These are phyloP conservation scores for Calonectria montana DNA, from an alignment of 2,329 filamentous ascomycete species.

Conservation along the genomic window DNA sequence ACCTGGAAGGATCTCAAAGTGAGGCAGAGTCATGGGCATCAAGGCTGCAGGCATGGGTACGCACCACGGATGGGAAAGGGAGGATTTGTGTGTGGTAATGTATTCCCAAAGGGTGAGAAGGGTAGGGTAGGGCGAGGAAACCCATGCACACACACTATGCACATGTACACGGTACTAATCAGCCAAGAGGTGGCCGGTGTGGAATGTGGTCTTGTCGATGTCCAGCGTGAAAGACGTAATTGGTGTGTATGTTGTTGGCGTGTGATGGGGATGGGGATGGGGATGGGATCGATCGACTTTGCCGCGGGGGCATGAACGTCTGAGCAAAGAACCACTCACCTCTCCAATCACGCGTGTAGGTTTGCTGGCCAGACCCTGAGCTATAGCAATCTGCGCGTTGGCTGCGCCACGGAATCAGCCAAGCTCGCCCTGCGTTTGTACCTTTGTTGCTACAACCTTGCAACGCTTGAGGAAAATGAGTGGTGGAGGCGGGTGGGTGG, in stretches of 20 bases:
- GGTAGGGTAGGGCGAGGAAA: constrained; percentile 7
- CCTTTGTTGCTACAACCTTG: constrained; percentile 10
- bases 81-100: not conserved
- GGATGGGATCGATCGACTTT: constrained; percentile 7
- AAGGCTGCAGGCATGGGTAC: not conserved
- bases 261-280: not conserved
- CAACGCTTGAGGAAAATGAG: constrained; percentile 7
- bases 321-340: constrained; percentile 2
- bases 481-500: constrained; percentile 1
- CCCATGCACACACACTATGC: constrained; percentile 2
- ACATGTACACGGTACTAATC: constrained; percentile 1
- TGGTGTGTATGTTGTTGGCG: not conserved
- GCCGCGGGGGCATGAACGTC: constrained; percentile 6
- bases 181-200: not conserved
- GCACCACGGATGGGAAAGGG: not conserved
- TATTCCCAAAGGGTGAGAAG: constrained; percentile 5
- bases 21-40: constrained; percentile 1
- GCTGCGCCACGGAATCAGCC: constrained; percentile 10
- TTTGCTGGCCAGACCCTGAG: constrained; percentile 10
- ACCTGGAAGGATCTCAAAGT: not conserved
- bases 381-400: constrained; percentile 1
- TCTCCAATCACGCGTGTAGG: constrained; percentile 1
- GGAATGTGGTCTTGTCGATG: constrained; percentile 5
- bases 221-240: not conserved
- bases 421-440: constrained; percentile 10